Conservation (phyloP, 495 filamentous ascomycete genomes). For the Aspergillus conjunctus region DNA sequence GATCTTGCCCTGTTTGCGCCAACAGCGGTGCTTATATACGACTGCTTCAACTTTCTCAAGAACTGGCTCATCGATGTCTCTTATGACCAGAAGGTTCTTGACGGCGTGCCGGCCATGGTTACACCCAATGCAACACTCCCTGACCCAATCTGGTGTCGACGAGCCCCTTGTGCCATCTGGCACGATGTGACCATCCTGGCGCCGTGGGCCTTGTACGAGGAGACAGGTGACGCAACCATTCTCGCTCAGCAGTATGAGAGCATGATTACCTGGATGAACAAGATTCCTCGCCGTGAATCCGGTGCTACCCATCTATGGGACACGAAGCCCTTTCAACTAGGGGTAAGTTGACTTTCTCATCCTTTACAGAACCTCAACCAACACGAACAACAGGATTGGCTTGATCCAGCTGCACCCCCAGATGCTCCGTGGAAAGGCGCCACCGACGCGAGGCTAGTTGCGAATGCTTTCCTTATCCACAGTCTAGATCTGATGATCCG, state of each 20-base stretch:
- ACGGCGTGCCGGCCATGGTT: conserved; percentile 31
- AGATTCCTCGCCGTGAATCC: not conserved
- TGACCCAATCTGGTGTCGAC: conserved; percentile 24
- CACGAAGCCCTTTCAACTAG: not conserved
- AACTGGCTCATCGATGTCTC: conserved; percentile 54
- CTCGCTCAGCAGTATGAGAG: conserved; percentile 44
- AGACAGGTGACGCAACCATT: conserved; percentile 43
- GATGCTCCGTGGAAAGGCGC: conserved; percentile 7
- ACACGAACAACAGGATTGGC: not conserved
- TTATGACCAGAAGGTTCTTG: conserved; percentile 35
- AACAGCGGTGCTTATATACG: conserved; percentile 32
- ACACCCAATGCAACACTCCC: conserved; percentile 37
- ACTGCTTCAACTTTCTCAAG: conserved; percentile 47
- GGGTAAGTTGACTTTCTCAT: not conserved
- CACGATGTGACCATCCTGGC: conserved; percentile 49
- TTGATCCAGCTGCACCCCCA: not conserved
- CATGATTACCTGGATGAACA: conserved; percentile 49
- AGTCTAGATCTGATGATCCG: conserved; percentile 38
- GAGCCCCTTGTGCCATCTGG: conserved; percentile 47
- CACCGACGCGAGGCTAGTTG: conserved; percentile 47
- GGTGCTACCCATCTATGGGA: not conserved
- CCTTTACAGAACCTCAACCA: not conserved
- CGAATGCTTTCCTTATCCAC: conserved; percentile 55
- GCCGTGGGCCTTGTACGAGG: conserved; percentile 48
- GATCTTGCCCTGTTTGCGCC: conserved; percentile 56